Conservation (phyloP, 2,329 filamentous ascomycete genomes). For the Penicillium brasilianum region DNA sequence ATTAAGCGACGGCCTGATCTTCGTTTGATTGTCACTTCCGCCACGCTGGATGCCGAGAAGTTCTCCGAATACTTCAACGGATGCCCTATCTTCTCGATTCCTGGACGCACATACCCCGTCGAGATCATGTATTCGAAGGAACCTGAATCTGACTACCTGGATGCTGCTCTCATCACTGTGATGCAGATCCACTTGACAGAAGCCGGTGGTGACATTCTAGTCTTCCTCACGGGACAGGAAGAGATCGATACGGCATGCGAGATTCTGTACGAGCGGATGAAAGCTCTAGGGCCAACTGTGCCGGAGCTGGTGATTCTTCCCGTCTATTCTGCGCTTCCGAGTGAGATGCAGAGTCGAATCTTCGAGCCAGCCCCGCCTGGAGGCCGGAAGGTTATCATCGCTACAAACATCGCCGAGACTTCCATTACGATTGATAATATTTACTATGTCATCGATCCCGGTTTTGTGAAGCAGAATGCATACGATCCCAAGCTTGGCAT, state of each 20-base stretch:
- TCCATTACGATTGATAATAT: conserved; percentile 98
- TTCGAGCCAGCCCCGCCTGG: conserved; percentile 91
- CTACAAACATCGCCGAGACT: conserved; percentile 97
- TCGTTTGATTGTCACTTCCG: conserved; percentile 94
- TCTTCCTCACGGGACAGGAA: conserved; percentile 96
- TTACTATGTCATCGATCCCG: conserved; percentile 95
- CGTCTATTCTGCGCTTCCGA: conserved; percentile 92
- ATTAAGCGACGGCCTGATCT: conserved; percentile 83
- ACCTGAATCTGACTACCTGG: conserved; percentile 93
- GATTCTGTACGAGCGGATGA: conserved; percentile 93
- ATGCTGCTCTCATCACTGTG: conserved; percentile 90
- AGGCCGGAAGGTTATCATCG: conserved; percentile 90
- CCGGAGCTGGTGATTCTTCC: conserved; percentile 92
- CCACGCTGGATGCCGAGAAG: conserved; percentile 95
- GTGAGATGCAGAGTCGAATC: conserved; percentile 90
- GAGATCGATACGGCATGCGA: conserved; percentile 97
- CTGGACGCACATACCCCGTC: conserved; percentile 91
- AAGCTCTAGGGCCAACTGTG: conserved; percentile 85
- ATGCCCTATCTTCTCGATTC: conserved; percentile 95
- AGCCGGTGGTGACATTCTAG: conserved; percentile 87
- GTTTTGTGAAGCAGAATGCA: conserved; percentile 96
- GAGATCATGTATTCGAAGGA: conserved; percentile 95
- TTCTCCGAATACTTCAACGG: conserved; percentile 96
- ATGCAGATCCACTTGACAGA: conserved; percentile 98
- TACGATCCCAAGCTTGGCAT: conserved; percentile 98